These are phyloP conservation scores for Neurospora sp. DNA, from an alignment of 495 filamentous ascomycete genomes.

Conservation along the genomic window DNA sequence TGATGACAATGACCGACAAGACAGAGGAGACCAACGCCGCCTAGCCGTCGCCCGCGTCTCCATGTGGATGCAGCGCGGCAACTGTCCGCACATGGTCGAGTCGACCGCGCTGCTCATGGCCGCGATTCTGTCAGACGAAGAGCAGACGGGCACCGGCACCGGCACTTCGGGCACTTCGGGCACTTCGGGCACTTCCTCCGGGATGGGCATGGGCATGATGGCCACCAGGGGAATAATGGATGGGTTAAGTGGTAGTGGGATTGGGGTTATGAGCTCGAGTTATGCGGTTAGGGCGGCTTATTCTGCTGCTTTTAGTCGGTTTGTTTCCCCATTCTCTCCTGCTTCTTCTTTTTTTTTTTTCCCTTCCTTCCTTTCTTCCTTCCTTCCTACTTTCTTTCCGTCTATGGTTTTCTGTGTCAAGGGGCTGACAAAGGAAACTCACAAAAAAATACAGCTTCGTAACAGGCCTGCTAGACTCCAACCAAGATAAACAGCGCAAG, in stretches of 20 bases:
- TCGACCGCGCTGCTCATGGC: conserved; percentile 69
- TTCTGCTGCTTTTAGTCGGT: conserved; percentile 39
- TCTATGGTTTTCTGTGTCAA: too few species aligned
- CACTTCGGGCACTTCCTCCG: background rate
- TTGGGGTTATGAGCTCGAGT: conserved; percentile 13
- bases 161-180: background rate
- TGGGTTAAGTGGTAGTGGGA: background rate
- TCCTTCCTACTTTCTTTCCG: too few species aligned
- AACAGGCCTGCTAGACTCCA: conserved; percentile 73
- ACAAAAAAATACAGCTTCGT: conserved; percentile 55
- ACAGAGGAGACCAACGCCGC: conserved; percentile 9
- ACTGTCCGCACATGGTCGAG: conserved; percentile 72
- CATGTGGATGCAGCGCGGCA: conserved; percentile 56
- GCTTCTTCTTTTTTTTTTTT: background rate
- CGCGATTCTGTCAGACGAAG: conserved; percentile 56
- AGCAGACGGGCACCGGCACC: conserved; percentile 27
- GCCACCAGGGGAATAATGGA: conserved; percentile 39
- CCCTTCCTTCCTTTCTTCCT: background rate
- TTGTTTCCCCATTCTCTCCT: conserved; percentile 6
- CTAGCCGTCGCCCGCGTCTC: conserved; percentile 38
- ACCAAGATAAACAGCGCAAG: conserved; percentile 57
- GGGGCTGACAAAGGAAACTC: too few species aligned
- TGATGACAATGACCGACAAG: conserved; percentile 1
- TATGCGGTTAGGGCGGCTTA: conserved; percentile 38
- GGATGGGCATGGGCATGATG: conserved; percentile 38